Conservation (phyloP, 345 rosid species). For the Dipteronia dyeriana region DNA sequence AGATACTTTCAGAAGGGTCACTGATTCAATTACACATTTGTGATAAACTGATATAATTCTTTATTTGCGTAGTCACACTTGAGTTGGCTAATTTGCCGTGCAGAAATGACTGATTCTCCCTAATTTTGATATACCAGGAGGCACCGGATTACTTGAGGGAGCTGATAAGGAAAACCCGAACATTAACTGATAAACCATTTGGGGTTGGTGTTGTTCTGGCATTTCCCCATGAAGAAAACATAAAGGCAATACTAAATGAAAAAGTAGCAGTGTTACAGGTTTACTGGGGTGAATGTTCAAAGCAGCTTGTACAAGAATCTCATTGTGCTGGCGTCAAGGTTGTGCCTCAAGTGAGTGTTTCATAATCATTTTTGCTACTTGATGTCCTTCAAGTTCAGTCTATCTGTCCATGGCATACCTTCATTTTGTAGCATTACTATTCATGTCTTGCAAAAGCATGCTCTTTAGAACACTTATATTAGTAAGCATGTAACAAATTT, state of each 20-base stretch:
- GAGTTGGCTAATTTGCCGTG: neutral
- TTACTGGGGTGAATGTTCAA: conserved; percentile 78
- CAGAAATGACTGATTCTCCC: neutral
- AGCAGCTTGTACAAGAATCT: conserved; percentile 64
- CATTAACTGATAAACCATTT: conserved; percentile 71
- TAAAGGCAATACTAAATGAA: conserved; percentile 67
- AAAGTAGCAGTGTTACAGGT: conserved; percentile 77
- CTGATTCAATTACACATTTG: no score
- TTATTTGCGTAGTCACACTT: no score
- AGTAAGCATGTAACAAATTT: no score
- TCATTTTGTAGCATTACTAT: neutral
- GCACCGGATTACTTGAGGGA: conserved; percentile 63
- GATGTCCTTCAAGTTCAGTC: neutral
- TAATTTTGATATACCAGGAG: conserved; percentile 42
- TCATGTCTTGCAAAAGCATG: neutral
- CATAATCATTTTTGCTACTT: neutral
- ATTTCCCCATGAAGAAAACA: conserved; percentile 74
- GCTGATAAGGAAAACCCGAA: conserved; percentile 67
- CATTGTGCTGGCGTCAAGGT: conserved; percentile 68
- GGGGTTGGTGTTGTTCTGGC: conserved; percentile 77
- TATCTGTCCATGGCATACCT: neutral
- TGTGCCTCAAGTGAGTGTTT: conserved; percentile 70
- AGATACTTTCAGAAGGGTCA: no score
- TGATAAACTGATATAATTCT: no score
- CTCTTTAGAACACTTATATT: neutral